These are phyloP conservation scores for Podospora pseudopauciseta DNA, from an alignment of 495 filamentous ascomycete species.

Conservation along the genomic window DNA sequence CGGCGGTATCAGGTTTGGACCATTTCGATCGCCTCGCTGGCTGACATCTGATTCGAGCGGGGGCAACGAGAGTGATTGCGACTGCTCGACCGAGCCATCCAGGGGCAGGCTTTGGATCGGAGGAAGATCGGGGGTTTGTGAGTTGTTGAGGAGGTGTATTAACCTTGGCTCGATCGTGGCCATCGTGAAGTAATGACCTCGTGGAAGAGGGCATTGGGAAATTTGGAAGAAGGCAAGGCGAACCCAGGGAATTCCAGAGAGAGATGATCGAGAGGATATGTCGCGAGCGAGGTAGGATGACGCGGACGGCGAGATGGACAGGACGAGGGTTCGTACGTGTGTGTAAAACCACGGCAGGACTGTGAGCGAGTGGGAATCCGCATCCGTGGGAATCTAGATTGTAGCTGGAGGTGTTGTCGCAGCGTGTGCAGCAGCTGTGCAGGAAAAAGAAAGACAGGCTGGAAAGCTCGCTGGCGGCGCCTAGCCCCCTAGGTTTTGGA, in stretches of 20 bases:
- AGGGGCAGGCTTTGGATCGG: constrained; percentile 40
- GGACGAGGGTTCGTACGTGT: neutral
- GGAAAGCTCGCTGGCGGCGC: constrained; percentile 3
- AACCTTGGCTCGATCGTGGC: constrained; percentile 58
- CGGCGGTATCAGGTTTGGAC: constrained; percentile 36
- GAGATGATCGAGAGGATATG: neutral
- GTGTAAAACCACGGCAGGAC: neutral
- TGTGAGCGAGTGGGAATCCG: neutral
- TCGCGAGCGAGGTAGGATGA: neutral
- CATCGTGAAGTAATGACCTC: constrained; percentile 41
- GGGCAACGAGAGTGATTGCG: constrained; percentile 35
- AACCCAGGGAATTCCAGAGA: neutral
- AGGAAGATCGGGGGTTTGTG: constrained; percentile 42
- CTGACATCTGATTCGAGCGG: constrained; percentile 45
- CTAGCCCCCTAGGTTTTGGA: constrained; percentile 4
- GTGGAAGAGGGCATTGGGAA: constrained; percentile 33
- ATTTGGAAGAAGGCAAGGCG: constrained; percentile 10
- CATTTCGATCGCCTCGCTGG: constrained; percentile 35
- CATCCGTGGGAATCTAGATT: neutral
- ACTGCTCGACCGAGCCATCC: constrained; percentile 27
- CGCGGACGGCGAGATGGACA: constrained; percentile 2
- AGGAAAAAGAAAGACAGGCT: constrained; percentile 6
- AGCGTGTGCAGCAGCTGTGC: neutral
- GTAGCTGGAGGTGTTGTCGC: neutral
- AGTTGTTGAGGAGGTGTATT: constrained; percentile 54